A percentile compares a stretch with the other conserved stretches of the same genome.
Conservation (phyloP, 2,329 filamentous ascomycete genomes). For the Pyrenochaeta sp. region DNA sequence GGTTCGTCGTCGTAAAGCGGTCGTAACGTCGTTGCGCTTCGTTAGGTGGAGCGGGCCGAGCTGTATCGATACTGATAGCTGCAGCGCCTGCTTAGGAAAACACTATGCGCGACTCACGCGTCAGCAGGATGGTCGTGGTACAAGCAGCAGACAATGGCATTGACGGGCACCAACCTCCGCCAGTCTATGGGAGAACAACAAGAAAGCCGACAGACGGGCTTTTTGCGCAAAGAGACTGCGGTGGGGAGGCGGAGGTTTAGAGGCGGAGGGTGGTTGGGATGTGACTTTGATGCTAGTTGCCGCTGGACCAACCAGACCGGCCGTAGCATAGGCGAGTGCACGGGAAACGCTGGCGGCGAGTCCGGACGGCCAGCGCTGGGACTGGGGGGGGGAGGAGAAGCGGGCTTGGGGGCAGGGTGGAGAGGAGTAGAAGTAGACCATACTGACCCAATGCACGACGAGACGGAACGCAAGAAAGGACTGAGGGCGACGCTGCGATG, state of each 20-base stretch:
- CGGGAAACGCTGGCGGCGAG: constrained; percentile 45
- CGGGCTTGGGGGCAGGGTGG: constrained; percentile 3
- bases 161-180: constrained; percentile 19
- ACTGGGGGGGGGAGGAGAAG: neutral
- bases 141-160: constrained; percentile 13
- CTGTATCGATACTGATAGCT: constrained; percentile 39
- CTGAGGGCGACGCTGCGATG: no score
- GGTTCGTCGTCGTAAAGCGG: constrained; percentile 33
- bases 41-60: constrained; percentile 42
- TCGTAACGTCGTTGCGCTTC: constrained; percentile 46
- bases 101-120: constrained; percentile 34
- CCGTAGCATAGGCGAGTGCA: constrained; percentile 48
- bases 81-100: constrained; percentile 33
- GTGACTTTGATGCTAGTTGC: constrained; percentile 48
- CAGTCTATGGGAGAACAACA: constrained; percentile 33
- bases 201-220: constrained; percentile 33
- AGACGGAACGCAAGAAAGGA: constrained; percentile 31
- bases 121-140: constrained; percentile 31
- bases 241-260: constrained; percentile 49
- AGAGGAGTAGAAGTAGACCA: constrained; percentile 4
- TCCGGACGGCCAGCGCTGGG: constrained; percentile 9
- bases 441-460: constrained; percentile 38
- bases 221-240: constrained; percentile 37
- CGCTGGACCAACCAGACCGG: constrained; percentile 44
- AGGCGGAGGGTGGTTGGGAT: constrained; percentile 55